Conservation (phyloP, 441 rosid genomes). For the Gossypium armourianum region DNA sequence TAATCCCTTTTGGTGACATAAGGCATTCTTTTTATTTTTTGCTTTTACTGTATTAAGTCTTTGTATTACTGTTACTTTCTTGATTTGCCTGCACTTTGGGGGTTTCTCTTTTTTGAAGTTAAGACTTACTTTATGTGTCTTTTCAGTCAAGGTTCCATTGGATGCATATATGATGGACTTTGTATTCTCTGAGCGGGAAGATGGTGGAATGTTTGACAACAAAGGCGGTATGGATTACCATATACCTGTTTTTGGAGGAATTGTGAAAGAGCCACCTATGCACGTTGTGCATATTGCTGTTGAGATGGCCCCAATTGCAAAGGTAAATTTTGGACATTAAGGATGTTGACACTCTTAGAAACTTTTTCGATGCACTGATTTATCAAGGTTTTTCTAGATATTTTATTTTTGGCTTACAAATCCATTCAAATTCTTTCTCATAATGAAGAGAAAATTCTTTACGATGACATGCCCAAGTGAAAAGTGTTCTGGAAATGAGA, state of each 20-base stretch:
- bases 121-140: slow-evolving; percentile 17
- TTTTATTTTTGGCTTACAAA: background rate
- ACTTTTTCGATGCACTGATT: background rate
- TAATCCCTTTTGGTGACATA: background rate
- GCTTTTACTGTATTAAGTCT: background rate
- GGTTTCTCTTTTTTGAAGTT: background rate
- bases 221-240: slow-evolving; percentile 75
- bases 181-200: slow-evolving; percentile 83
- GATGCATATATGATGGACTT: slow-evolving; percentile 95
- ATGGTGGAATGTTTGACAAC: slow-evolving; percentile 79
- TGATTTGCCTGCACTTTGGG: background rate
- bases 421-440: background rate
- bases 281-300: slow-evolving; percentile 86
- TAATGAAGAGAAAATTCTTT: slow-evolving; percentile 7
- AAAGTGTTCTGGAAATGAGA: background rate
- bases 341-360: background rate
- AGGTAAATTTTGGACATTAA: slow-evolving; percentile 34
- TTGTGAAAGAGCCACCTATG: slow-evolving; percentile 74
- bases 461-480: background rate
- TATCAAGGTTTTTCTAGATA: background rate
- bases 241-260: slow-evolving; percentile 69
- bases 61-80: background rate
- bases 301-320: slow-evolving; percentile 97
- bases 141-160: slow-evolving; percentile 73
- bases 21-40: background rate